phyloP scores from a whole-genome alignment of 2,329 filamentous ascomycete species.

The Cordyceps tenuipes region DNA sequence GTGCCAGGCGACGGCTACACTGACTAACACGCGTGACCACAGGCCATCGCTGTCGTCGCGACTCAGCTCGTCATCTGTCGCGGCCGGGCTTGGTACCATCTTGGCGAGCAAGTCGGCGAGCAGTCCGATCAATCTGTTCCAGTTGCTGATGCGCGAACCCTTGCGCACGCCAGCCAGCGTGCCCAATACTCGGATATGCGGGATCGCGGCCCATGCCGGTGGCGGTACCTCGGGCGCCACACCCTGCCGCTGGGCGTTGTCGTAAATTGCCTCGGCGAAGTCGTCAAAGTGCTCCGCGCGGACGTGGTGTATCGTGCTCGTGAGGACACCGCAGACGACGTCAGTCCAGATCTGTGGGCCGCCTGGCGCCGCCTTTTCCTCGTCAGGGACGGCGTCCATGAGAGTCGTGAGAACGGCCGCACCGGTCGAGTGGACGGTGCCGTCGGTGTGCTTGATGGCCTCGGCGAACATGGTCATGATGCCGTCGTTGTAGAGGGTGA shows the following conservation, averaged over 20 bases:
- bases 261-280: constrained; percentile 54
- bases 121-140: constrained; percentile 55
- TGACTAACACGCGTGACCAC: constrained; percentile 53
- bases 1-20: constrained; percentile 60
- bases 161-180: constrained; percentile 71
- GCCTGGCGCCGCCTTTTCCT: constrained; percentile 39
- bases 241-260: constrained; percentile 32
- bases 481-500: constrained; percentile 70
- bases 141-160: constrained; percentile 64
- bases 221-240: constrained; percentile 7
- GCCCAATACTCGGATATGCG: constrained; percentile 55
- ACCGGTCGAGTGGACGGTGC: constrained; percentile 52
- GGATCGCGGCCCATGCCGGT: constrained; percentile 33
- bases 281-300: constrained; percentile 64
- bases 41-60: constrained; percentile 32
- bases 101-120: constrained; percentile 44
- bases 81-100: constrained; percentile 36
- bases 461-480: constrained; percentile 90
- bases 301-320: constrained; percentile 76
- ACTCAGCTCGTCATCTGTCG: constrained; percentile 21
- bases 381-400: constrained; percentile 40
- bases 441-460: constrained; percentile 57
- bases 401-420: constrained; percentile 44
- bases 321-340: constrained; percentile 67
- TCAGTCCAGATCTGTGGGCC: constrained; percentile 48